These are phyloP conservation scores for Malassezia dermatis DNA, from an alignment of 1,284 basidiomycete genomes.

Conservation along the genomic window DNA sequence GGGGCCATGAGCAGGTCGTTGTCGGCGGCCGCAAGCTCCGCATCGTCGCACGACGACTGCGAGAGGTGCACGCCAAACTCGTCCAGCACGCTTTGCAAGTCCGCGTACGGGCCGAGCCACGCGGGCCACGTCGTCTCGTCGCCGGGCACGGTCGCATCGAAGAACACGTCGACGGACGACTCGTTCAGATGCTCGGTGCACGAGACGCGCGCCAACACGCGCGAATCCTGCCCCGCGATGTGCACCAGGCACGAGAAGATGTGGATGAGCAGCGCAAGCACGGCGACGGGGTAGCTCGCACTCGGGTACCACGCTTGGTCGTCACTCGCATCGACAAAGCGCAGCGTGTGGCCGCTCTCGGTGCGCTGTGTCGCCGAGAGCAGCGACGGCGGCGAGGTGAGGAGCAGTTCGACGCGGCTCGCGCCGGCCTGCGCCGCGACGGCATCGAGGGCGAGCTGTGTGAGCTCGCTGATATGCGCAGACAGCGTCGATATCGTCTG, in stretches of 20 bases:
- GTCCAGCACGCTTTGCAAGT: slow-evolving; percentile 15
- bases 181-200: neutral
- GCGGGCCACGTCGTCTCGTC: slow-evolving; percentile 11
- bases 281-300: slow-evolving; percentile 7
- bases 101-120: slow-evolving; percentile 14
- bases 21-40: neutral
- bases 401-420: slow-evolving; percentile 13
- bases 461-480: slow-evolving; percentile 4
- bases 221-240: slow-evolving; percentile 8
- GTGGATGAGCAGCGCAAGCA: slow-evolving; percentile 13
- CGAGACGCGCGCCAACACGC: neutral
- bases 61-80: slow-evolving; percentile 7
- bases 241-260: slow-evolving; percentile 13
- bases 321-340: neutral
- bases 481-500: neutral
- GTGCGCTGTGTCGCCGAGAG: neutral
- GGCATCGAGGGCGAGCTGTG: slow-evolving; percentile 9
- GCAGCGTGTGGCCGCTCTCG: neutral
- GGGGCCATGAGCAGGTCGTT: neutral
- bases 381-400: neutral
- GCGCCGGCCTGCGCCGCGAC: slow-evolving; percentile 4
- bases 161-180: slow-evolving; percentile 6
- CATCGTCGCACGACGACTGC: neutral
- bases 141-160: slow-evolving; percentile 2
- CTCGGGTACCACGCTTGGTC: slow-evolving; percentile 9